These are phyloP conservation scores for Rosa persica DNA, from an alignment of 306 rosid genomes.

Conservation along the genomic window DNA sequence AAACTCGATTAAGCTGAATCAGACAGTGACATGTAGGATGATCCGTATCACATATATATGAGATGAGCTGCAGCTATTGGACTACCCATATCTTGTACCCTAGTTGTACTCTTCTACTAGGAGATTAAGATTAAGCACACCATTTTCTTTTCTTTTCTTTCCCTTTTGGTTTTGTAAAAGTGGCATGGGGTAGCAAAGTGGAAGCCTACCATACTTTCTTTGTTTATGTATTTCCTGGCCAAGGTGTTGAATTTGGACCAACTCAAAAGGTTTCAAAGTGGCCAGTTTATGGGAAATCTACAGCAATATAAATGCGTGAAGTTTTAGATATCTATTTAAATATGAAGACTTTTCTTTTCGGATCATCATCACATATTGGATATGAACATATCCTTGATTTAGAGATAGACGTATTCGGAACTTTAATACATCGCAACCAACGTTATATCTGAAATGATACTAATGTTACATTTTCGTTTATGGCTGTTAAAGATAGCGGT, in stretches of 20 bases:
- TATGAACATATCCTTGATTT: background rate
- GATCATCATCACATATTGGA: background rate
- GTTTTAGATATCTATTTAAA: background rate
- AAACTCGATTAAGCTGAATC: slow-evolving; percentile 4
- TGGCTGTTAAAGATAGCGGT: too few relatives aligned
- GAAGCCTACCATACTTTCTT: background rate
- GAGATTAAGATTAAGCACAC: background rate
- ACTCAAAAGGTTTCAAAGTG: background rate
- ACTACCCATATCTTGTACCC: slow-evolving; percentile 1
- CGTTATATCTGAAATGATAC: too few relatives aligned
- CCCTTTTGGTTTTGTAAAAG: background rate
- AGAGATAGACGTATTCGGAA: background rate
- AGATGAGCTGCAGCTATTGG: background rate
- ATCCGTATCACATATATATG: background rate
- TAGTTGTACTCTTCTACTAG: background rate
- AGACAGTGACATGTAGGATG: slow-evolving; percentile 2
- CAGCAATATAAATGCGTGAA: background rate
- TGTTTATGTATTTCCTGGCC: background rate
- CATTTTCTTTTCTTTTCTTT: background rate
- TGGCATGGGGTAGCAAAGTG: slow-evolving; percentile 7
- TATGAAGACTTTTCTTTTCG: background rate
- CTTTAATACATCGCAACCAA: background rate
- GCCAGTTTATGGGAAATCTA: slow-evolving; percentile 17
- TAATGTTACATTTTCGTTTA: too few relatives aligned
- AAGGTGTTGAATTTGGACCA: slow-evolving; percentile 1